Evolutionary conservation across 768 basidiomycete species (phyloP), one percentile per base, ranked within the genome.

Genomic region (Leccinum rimulosum): DNA sequence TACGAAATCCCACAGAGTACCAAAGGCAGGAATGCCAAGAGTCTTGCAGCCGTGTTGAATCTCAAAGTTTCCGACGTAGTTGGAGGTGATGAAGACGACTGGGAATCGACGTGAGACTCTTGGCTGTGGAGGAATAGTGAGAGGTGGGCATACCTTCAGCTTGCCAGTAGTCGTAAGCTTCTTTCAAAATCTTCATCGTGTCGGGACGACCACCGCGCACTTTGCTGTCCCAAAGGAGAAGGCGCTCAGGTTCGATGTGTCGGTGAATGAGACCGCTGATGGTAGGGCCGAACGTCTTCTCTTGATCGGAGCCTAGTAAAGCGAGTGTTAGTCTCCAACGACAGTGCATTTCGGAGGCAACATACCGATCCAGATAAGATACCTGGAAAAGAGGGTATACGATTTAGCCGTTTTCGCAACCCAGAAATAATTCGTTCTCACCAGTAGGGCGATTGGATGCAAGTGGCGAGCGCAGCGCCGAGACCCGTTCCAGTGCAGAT

Each of bases 1-100:
- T 67, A 74, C 81, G 73, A 88, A 88, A 73, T 88, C 87, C 86
- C 87, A 88, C 30, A 88, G 76, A 14, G 87, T 87, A 57, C 86
- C 87, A 64, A 85, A 85, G 48, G 81, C 82, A 45, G 86, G 86
- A 64, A 87, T 87, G 27, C 83, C 84, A 53, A 81, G 82, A 62
- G 80, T 80, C 71, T 86, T 89, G 76, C 85, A 91, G 22, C 88
- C 89, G 69, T 87, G 78, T 82, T 89, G 90, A 60, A 92, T 86
- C 66, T 92, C 89, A 14, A 81, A 77, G 71, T 92, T 91, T 30
- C 89, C 89, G 43, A 84, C 79, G 65, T 81, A 87, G 75, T 92
- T 92, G n/a, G 89, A 91, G 8, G 89, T 92, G 71, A 92, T 88
- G 73, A 92, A 89, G 28, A 91, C 85, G 49, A 92, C 85, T 85